Base-by-base conservation (phyloP, 805 yeast species). In the Kodamaea hsintzibuensis region DNA sequence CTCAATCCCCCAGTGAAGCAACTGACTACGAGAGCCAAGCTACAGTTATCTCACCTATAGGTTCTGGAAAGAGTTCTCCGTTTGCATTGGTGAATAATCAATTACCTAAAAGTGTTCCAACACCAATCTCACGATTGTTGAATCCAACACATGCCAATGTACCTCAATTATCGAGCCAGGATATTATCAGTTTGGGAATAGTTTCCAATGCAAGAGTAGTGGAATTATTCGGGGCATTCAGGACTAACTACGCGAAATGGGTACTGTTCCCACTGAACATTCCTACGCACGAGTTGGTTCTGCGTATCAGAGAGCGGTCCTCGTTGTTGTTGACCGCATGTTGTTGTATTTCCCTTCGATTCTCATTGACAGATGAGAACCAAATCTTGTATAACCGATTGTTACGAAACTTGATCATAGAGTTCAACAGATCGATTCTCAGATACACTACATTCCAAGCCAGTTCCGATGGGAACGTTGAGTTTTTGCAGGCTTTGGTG, bases 231-330 rank as follows among this genome's bases (percentile, higher is more conserved):
- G 77, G 76, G 51, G 80, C 79, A 47, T 89, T 88, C 64, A 72
- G 87, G 43, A 81, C 83, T 48, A 78, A 86, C 61, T 88, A 85
- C 62, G 90, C 91, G 3, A 76, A 90, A 30, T 89, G 96, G 96
- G 83, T 87, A 2, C 82, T 88, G 51, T 82, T 88, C 49, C 91
- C 92, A 0, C 78, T 79, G 30, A 72, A 71, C 12, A 62, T 80
- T 37, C 64, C 83, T 3, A 77, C 85, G 0, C 78, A 71, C 16
- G 72, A 70, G 37, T 70, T 88, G 18, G 71, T 86, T 8, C 77
- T 73, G 4, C 66, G 79, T 35, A 74, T 88, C 42, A 65, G 83
- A 40, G 55, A 62, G 19, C 74, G 77, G 39, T 83, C 89, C 17
- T 83, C 92, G 0, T 70, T 89, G 39, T 71, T 89, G n/a, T 68